A percentile compares a stretch with the other conserved stretches of the same genome.
phyloP scores from a whole-genome alignment of 768 basidiomycete species.

The Dentipellis fragilis region DNA sequence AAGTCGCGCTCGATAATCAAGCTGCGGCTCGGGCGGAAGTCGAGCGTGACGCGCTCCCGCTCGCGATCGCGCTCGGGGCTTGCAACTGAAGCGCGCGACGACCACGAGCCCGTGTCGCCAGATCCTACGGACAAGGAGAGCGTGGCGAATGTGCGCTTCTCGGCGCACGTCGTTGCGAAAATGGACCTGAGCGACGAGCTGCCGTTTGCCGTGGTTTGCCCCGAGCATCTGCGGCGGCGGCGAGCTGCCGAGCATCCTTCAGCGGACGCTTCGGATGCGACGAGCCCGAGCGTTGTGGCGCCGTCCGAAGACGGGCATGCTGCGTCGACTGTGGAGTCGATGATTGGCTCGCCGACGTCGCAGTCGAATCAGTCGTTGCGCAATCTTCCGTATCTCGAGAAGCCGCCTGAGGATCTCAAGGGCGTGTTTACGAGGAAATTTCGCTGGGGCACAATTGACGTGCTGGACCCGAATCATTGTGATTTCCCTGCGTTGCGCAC shows the following conservation, averaged over 20 bases:
- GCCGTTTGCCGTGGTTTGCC: slow-evolving; percentile 75
- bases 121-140: slow-evolving; percentile 57
- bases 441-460: slow-evolving; percentile 84
- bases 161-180: slow-evolving; percentile 57
- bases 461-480: slow-evolving; percentile 76
- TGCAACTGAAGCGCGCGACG: slow-evolving; percentile 44
- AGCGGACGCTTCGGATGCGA: slow-evolving; percentile 15
- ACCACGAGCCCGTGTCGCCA: slow-evolving; percentile 43
- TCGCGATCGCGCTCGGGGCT: slow-evolving; percentile 70
- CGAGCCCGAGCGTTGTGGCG: slow-evolving; percentile 17
- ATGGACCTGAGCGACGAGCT: slow-evolving; percentile 47
- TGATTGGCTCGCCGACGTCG: slow-evolving; percentile 23
- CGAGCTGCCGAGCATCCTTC: slow-evolving; percentile 15
- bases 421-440: slow-evolving; percentile 73
- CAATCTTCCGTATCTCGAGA: slow-evolving; percentile 32
- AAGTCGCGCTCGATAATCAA: slow-evolving; percentile 69
- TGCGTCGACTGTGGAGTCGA: slow-evolving; percentile 23
- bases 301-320: slow-evolving; percentile 37
- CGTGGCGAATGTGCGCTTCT: slow-evolving; percentile 69
- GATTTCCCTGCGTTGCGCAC: slow-evolving; percentile 83
- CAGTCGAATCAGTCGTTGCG: slow-evolving; percentile 12
- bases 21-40: slow-evolving; percentile 44
- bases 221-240: slow-evolving; percentile 42
- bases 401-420: slow-evolving; percentile 57
- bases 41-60: slow-evolving; percentile 35